phyloP scores from a whole-genome alignment of 208 protist genomes.

The Trichomonas gallinae region DNA sequence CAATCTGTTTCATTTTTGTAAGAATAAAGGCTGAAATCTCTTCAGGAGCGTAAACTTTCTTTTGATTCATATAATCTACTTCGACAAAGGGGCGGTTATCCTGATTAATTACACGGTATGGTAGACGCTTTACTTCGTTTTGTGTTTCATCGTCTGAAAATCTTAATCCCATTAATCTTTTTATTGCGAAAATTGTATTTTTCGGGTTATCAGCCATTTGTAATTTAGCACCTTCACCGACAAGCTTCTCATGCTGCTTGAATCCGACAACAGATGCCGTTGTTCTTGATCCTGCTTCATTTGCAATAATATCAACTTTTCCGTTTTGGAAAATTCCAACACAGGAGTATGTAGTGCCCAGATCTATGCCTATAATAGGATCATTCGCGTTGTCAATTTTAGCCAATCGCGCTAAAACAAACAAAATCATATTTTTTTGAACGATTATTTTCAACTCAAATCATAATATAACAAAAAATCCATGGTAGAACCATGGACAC shows the following conservation, averaged over 20 bases:
- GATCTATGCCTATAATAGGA: slow-evolving; percentile 53
- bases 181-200: slow-evolving; percentile 70
- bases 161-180: slow-evolving; percentile 72
- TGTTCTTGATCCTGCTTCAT: slow-evolving; percentile 57
- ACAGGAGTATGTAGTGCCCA: slow-evolving; percentile 60
- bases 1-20: slow-evolving; percentile 81
- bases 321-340: slow-evolving; percentile 58
- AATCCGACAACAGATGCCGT: slow-evolving; percentile 75
- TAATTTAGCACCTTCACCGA: slow-evolving; percentile 71
- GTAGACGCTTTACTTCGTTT: slow-evolving; percentile 84
- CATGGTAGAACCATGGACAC: not conserved
- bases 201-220: slow-evolving; percentile 64
- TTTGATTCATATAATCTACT: slow-evolving; percentile 46
- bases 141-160: slow-evolving; percentile 70
- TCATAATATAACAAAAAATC: not conserved
- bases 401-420: not conserved
- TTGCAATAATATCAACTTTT: slow-evolving; percentile 59
- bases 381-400: not conserved
- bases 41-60: slow-evolving; percentile 54
- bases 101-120: slow-evolving; percentile 62
- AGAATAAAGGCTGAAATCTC: slow-evolving; percentile 88
- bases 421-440: not conserved
- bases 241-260: slow-evolving; percentile 58
- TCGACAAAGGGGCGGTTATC: slow-evolving; percentile 56
- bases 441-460: too few species aligned